A percentile compares a stretch with the other conserved stretches of the same genome.
phyloP scores from a whole-genome alignment of 1,284 basidiomycete species.

The Chiua sp. region DNA sequence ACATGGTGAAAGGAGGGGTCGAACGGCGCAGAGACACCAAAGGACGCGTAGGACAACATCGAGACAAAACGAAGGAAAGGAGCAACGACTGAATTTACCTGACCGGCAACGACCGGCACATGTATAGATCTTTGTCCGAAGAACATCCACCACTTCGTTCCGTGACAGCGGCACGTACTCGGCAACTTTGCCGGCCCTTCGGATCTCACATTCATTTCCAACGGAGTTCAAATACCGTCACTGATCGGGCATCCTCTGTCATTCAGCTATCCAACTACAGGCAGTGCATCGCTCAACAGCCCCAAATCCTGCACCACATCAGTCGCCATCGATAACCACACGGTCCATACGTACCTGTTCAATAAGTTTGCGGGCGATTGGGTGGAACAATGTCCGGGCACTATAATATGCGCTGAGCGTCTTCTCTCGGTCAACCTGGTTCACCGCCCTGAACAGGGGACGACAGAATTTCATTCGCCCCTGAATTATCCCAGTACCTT shows the following conservation, averaged over 20 bases:
- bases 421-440: slow-evolving; percentile 63
- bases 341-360: slow-evolving; percentile 60
- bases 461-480: slow-evolving; percentile 88
- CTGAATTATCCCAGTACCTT: slow-evolving; percentile 63
- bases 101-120: neutral
- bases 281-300: neutral
- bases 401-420: slow-evolving; percentile 66
- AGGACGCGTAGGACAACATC: slow-evolving; percentile 24
- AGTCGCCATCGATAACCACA: too few relatives aligned
- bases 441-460: slow-evolving; percentile 63
- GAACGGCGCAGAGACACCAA: slow-evolving; percentile 47
- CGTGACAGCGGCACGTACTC: neutral
- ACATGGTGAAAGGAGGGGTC: slow-evolving; percentile 58
- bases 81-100: too few relatives aligned
- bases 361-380: slow-evolving; percentile 77
- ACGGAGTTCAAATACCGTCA: neutral
- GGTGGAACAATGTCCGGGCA: slow-evolving; percentile 70
- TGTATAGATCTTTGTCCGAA: too few relatives aligned
- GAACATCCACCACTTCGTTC: too few relatives aligned
- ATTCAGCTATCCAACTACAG: neutral
- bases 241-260: neutral
- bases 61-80: neutral
- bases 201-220: neutral
- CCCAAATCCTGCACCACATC: slow-evolving; percentile 15
- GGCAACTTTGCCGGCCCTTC: neutral